These are phyloP conservation scores for Microglena sp. DNA, from an alignment of 139 green algal genomes.

Conservation along the genomic window DNA sequence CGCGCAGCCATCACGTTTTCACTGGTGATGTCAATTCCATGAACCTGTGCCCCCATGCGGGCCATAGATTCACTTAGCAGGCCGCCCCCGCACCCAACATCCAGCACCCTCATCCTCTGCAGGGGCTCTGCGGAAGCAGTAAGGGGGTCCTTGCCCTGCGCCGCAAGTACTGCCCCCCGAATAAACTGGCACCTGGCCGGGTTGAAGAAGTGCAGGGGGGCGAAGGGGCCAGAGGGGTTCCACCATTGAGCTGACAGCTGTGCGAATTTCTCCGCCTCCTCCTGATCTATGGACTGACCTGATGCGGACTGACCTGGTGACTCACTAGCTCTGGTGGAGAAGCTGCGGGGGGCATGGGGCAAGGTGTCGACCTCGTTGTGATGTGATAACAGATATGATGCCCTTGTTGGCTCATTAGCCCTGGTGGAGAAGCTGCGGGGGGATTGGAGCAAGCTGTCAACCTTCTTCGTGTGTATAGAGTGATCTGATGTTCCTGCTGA, in stretches of 20 bases:
- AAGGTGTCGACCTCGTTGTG: no score
- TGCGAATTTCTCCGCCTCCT: conserved; percentile 76
- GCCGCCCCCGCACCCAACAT: conserved; percentile 86
- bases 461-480: no score
- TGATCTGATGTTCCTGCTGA: no score
- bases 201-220: conserved; percentile 81
- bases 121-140: conserved; percentile 16
- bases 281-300: conserved; percentile 40
- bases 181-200: conserved; percentile 68
- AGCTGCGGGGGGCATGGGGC: no score
- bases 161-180: conserved; percentile 34
- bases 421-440: no score
- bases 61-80: conserved; percentile 73
- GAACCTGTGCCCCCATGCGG: conserved; percentile 55
- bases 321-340: no score
- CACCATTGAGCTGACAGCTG: conserved; percentile 69
- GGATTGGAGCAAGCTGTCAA: no score
- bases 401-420: no score
- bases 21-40: conserved; percentile 48
- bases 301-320: no score
- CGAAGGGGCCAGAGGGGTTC: conserved; percentile 60
- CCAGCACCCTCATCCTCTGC: conserved; percentile 44
- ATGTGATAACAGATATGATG: no score
- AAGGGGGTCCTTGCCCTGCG: conserved; percentile 8
- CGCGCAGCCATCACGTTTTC: conserved; percentile 40